Base-by-base conservation (phyloP, 208 protist genomes). In the Leptomonas pyrrhocoris region DNA sequence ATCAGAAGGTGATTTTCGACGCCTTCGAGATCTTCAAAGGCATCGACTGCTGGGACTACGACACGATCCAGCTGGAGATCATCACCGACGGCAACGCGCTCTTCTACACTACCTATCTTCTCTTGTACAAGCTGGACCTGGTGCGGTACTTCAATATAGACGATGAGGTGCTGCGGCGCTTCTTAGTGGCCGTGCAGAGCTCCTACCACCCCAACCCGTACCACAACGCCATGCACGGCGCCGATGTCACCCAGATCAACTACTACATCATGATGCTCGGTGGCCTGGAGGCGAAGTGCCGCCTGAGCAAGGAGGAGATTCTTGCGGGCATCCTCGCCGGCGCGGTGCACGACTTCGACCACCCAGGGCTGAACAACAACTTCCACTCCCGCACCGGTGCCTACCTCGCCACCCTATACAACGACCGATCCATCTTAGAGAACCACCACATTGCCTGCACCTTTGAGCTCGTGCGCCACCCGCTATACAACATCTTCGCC, bases 291-390 rank as follows among this genome's bases (percentile, higher is more conserved):
- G 73, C 86, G 28, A 89, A 86, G 73, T 94, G 88, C 66, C 30
- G 77, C 16, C 66, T 98, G 48, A 94, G 79, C 64, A 86, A 92
- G 49, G 88, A 96, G 65, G 96, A 99, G 59, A 60, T 95, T 11
- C 83, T 98, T n/a, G 94, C 94, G 1, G 64, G 84, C 13, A 13
- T 99, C 8, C 74, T 98, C 23, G 84, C 97, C 21, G 93, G 89
- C 19, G 79, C 96, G 23, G 87, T 98, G 54, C 98, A 99, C 83
- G 98, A 99, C 87, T 93, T 96, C 73, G 96, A 98, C 66, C 98
- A 99, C 77, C 96, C 96, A 1, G 98, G 98, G 28, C 66, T 98
- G 30, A 98, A 98, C 82, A 99, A 99, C 80, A 95, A 93, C 72
- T 99, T 98, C 74, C 92, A 98, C 73, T 81, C 96, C n/a, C 94